These are phyloP conservation scores for Plasmodium ovale DNA, from an alignment of 169 alveolate species.

Conservation along the genomic window DNA sequence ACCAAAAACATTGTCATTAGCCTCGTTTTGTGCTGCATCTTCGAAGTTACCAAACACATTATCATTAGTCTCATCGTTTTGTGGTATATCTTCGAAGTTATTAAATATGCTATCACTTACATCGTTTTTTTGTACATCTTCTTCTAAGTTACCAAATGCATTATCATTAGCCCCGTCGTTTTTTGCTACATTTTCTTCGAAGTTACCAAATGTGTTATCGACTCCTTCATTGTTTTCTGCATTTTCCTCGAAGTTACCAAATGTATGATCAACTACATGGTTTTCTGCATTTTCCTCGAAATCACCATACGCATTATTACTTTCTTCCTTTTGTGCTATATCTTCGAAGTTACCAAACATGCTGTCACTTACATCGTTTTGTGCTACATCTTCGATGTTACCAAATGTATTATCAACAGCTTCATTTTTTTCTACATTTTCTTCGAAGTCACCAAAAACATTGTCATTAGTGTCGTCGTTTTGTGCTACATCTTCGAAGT, in stretches of 20 bases:
- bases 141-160: neutral
- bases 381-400: slow-evolving; percentile 4
- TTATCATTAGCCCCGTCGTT: neutral
- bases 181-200: no score
- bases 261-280: no score
- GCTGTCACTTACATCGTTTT: neutral
- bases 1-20: neutral
- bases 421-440: slow-evolving; percentile 6
- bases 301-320: neutral
- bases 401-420: neutral
- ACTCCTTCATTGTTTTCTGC: no score
- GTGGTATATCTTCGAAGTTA: slow-evolving; percentile 1
- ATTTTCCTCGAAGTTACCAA: no score
- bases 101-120: neutral
- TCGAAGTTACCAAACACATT: neutral
- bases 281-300: no score
- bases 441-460: neutral
- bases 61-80: neutral
- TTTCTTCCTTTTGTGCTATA: neutral
- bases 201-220: no score
- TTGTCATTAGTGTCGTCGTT: neutral
- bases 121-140: neutral
- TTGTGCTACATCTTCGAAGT: neutral
- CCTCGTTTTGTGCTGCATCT: neutral
- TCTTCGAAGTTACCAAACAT: neutral